Conservation (phyloP, 2,329 filamentous ascomycete genomes). For the Shiraia bambusicola region DNA sequence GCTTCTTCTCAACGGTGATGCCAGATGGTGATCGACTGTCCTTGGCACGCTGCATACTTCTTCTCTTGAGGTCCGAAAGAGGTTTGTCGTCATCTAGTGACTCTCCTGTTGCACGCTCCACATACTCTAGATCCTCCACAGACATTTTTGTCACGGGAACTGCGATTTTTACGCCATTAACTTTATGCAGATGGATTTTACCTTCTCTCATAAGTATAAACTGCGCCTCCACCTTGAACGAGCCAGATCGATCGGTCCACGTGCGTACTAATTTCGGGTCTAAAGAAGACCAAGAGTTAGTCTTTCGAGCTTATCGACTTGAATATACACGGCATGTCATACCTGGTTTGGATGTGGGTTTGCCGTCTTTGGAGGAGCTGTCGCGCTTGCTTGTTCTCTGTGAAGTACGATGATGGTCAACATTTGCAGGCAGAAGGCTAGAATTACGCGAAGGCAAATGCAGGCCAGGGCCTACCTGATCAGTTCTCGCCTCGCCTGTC, state of each 20-base stretch:
- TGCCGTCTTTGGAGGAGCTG: constrained; percentile 59
- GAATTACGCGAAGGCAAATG: constrained; percentile 75
- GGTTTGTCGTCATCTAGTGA: constrained; percentile 93
- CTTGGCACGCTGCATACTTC: constrained; percentile 53
- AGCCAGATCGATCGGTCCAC: constrained; percentile 93
- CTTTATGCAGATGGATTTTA: constrained; percentile 96
- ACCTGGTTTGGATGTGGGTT: constrained; percentile 70
- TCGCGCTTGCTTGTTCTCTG: constrained; percentile 73
- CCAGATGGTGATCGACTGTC: constrained; percentile 54
- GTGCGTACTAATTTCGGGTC: constrained; percentile 80
- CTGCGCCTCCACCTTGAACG: constrained; percentile 96
- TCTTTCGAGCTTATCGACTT: not conserved
- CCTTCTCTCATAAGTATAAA: constrained; percentile 93
- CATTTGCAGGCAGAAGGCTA: constrained; percentile 69
- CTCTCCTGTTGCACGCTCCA: constrained; percentile 82
- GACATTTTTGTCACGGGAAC: constrained; percentile 97
- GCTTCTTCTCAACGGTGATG: constrained; percentile 66
- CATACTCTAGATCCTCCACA: constrained; percentile 89
- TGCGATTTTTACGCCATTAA: constrained; percentile 97
- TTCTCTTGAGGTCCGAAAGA: constrained; percentile 73
- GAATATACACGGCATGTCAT: constrained; percentile 14
- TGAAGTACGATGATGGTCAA: constrained; percentile 67
- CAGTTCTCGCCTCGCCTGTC: constrained; percentile 55
- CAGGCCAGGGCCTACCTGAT: constrained; percentile 77
- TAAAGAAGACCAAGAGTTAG: constrained; percentile 16